Evolutionary conservation across 1,284 basidiomycete genomes (phyloP).

Genomic region (Sanguinoderma infundibulare): DNA sequence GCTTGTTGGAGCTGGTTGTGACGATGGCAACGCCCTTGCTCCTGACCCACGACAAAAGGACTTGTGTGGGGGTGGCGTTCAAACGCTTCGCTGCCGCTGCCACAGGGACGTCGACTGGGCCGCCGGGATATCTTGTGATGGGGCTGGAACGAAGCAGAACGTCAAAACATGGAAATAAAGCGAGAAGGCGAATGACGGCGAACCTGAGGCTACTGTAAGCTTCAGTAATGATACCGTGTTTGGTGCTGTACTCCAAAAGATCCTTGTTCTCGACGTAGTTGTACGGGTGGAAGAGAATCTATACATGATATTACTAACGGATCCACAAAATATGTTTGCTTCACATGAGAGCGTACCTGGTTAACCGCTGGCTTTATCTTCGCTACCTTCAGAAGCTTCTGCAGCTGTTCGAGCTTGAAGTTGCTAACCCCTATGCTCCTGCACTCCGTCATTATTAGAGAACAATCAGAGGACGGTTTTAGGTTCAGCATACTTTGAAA

Average conservation of each 20-base stretch:
- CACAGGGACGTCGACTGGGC: conserved; percentile 61
- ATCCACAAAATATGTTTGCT: too few species aligned
- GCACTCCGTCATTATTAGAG: background rate
- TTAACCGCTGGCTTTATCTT: conserved; percentile 72
- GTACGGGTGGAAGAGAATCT: conserved; percentile 75
- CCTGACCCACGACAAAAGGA: conserved; percentile 71
- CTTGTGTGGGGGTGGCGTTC: conserved; percentile 64
- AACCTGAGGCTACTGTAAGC: conserved; percentile 72
- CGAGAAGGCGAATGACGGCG: conserved; percentile 17
- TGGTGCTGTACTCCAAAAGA: conserved; percentile 58
- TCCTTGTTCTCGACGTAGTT: conserved; percentile 60
- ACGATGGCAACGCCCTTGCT: conserved; percentile 68
- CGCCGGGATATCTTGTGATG: conserved; percentile 21
- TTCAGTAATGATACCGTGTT: conserved; percentile 68
- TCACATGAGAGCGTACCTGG: conserved; percentile 47
- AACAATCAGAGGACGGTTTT: background rate
- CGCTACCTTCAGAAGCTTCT: conserved; percentile 56
- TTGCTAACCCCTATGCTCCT: conserved; percentile 83
- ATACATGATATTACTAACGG: background rate
- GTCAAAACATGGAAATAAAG: background rate
- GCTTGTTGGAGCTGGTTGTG: conserved; percentile 71
- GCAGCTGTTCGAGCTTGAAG: conserved; percentile 60
- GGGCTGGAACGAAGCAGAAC: conserved; percentile 6
- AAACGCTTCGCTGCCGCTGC: conserved; percentile 58
- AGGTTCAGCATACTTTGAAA: conserved; percentile 50